Base-by-base conservation (phyloP, 2,329 filamentous ascomycete species). In the Hypoxylon sp. region DNA sequence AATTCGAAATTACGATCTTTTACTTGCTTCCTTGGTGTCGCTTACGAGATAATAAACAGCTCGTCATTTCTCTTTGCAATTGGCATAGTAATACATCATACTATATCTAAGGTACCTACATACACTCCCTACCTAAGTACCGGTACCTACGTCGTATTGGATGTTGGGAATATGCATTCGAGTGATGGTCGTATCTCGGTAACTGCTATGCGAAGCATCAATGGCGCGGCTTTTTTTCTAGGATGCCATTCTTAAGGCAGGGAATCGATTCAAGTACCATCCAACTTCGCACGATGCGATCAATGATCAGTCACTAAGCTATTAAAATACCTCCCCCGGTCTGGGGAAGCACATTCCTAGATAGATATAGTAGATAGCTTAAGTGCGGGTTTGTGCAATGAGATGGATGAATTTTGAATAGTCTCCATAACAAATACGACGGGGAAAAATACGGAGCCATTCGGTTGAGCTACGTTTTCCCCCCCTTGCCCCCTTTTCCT, bases 1-100 rank as follows among this genome's bases (percentile, higher is more conserved):
- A 26, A n/a, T n/a, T n/a, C n/a, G n/a, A n/a, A n/a, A n/a, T n/a
- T n/a, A n/a, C n/a, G n/a, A n/a, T n/a, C n/a, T 13, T 41, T 31
- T 19, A 7, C 29, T 35, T 21, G 38, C 30, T 43, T 23, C 7
- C 21, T 35, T 44, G 26, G 5, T 38, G 31, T 11, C 19, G 20
- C 12, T 34, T 26, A 13, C 30, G 31, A 34, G 44, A 38, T 19
- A 29, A 32, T 29, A 37, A 37, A 38, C 23, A 11, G 15, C 12
- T 27, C 8, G 30, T 35, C 26, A 31, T 16, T 19, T 50, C 30
- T 42, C 15, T 50, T 30, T 42, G 7, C 30, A 48, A 27, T 51
- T 36, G 16, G 26, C 37, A 47, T 55, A 55, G 42, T 57, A 57
- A 57, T 57, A 51, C 40, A 25, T 34, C 12, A 20, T 29, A 34